Evolutionary conservation across 192 early-diverging fungal genomes (phyloP), one percentile per base, ranked within the genome.

Genomic region (Linnemannia hyalina): DNA sequence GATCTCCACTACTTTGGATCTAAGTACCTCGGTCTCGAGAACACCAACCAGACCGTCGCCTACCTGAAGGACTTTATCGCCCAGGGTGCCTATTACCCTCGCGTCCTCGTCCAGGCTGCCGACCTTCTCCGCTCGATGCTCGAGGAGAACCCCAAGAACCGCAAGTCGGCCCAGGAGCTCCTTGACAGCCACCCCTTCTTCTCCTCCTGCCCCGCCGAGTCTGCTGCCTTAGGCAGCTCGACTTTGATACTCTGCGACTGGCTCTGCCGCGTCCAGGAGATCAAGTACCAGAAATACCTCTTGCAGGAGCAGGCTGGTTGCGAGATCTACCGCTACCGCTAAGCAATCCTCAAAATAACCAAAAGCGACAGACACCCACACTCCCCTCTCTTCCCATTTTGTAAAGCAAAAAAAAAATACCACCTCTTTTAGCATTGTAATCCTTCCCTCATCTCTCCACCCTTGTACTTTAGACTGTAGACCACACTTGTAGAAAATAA

Each of bases 1-100:
- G 89, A 91, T 40, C 89, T 96, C 44, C 91, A 93, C 41, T 91
- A 94, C 88, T 92, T 96, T 74, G 95, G 96, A 63, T 88, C 93
- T 73, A 91, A 90, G 90, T 89, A 91, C 49, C 85, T 93, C 18
- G 77, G 81, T 10, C 54, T 86, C 40, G 84, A 86, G 68, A 86
- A 86, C 76, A 86, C 80, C 4, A 80, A 86, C 75, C 84, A 86
- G 68, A 81, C 84, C 0, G 79, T 86, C 13, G 71, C 76, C 2
- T 77, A 78, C 32, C 49, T 86, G 23, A 86, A 78, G 42, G 84
- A 86, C 32, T 86, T 86, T 68, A 75, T 86, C 3, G 78, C 83
- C n/a, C 84, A 86, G 44, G 84, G 70, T 15, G 70, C 84, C 3
- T 23, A 47, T 32, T 86, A 86, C n/a, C 84, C 84, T 41, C 49